phyloP scores from a whole-genome alignment of 306 rosid genomes.

The Prunus armeniaca region DNA sequence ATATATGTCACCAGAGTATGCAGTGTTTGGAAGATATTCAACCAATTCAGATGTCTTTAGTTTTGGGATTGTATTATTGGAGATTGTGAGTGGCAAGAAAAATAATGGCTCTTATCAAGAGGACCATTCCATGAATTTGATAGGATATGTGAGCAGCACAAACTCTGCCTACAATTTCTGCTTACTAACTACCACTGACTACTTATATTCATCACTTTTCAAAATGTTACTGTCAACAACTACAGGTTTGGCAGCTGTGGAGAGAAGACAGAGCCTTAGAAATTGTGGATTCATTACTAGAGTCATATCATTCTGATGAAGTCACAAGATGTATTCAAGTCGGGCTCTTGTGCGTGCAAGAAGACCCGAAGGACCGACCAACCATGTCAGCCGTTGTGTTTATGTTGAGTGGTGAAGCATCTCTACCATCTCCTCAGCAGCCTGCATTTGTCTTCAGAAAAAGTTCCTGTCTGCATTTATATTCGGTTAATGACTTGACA shows the following conservation, averaged over 20 bases:
- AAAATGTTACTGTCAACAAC: no score
- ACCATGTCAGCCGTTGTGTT: no score
- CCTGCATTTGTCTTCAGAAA: no score
- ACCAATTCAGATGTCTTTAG: slow-evolving; percentile 46
- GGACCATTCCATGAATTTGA: slow-evolving; percentile 30
- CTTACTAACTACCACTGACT: background rate
- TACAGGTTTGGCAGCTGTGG: no score
- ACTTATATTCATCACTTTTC: background rate
- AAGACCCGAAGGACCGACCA: no score
- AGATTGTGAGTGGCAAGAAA: slow-evolving; percentile 48
- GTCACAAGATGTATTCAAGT: no score
- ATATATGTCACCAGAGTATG: slow-evolving; percentile 65
- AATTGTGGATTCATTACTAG: no score
- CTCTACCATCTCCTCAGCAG: no score
- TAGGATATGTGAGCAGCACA: slow-evolving; percentile 47
- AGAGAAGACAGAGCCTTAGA: no score
- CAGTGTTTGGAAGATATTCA: slow-evolving; percentile 52
- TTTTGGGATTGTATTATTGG: slow-evolving; percentile 53
- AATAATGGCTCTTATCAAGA: slow-evolving; percentile 29
- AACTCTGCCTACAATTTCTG: background rate
- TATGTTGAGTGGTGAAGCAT: no score
- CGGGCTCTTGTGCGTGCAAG: no score
- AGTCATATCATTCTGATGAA: no score
- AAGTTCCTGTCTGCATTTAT: background rate
- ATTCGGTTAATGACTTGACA: background rate